Conservation (phyloP, 2,329 filamentous ascomycete species). For the Exophiala xenobiotica region DNA sequence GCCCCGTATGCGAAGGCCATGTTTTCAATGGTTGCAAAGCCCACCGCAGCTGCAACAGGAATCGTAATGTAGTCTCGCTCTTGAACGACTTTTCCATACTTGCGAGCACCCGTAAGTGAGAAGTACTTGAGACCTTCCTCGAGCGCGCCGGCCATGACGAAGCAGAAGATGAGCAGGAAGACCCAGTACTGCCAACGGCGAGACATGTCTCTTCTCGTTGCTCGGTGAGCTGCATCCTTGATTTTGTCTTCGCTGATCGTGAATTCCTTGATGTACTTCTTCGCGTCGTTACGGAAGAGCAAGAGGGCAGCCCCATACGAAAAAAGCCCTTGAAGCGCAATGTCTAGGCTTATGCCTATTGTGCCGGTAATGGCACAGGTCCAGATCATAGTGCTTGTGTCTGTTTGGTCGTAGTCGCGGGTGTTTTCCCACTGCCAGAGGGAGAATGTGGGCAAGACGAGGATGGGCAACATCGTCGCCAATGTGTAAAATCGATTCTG, state of each 20-base stretch:
- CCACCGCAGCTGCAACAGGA: slow-evolving; percentile 21
- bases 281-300: slow-evolving; percentile 1
- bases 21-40: slow-evolving; percentile 28
- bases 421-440: slow-evolving; percentile 1
- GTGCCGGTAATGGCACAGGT: slow-evolving; percentile 25
- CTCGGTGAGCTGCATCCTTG: slow-evolving; percentile 6
- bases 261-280: slow-evolving; percentile 9
- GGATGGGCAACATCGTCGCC: neutral
- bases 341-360: slow-evolving; percentile 16
- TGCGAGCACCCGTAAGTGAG: slow-evolving; percentile 6
- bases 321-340: slow-evolving; percentile 18
- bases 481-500: neutral
- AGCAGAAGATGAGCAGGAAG: slow-evolving; percentile 21
- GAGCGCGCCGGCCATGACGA: slow-evolving; percentile 18
- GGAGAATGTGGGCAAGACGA: neutral
- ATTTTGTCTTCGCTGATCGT: slow-evolving; percentile 2
- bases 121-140: slow-evolving; percentile 29
- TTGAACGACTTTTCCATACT: neutral
- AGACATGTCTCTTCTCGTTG: slow-evolving; percentile 8
- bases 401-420: neutral
- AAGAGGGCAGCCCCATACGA: slow-evolving; percentile 11
- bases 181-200: slow-evolving; percentile 25
- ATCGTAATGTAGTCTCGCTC: slow-evolving; percentile 19
- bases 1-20: slow-evolving; percentile 25
- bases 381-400: slow-evolving; percentile 17